Percentiles rank a stretch among this genome's conserved stretches.
Conservation (phyloP, 208 protist species). For the Acanthamoeba lenticulata region DNA sequence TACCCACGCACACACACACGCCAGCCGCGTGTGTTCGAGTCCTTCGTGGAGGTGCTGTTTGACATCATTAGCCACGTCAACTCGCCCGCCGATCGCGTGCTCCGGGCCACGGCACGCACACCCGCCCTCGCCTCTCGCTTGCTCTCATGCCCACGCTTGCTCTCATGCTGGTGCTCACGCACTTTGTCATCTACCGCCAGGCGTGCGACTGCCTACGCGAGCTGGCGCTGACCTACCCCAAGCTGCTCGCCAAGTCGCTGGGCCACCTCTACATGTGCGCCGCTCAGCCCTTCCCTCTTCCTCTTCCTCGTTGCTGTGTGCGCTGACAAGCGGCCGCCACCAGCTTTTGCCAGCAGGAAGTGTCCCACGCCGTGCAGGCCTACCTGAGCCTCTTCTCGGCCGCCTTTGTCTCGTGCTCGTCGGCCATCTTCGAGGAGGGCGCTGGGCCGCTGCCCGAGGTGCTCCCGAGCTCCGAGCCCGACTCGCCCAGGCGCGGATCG, state of each 20-base stretch:
- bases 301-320: not conserved
- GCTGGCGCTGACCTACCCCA: conserved; percentile 43
- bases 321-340: no score
- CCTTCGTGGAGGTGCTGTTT: conserved; percentile 47
- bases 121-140: not conserved
- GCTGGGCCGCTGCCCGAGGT: not conserved
- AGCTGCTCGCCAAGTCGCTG: conserved; percentile 25
- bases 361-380: conserved; percentile 36
- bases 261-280: not conserved
- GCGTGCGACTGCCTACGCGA: conserved; percentile 58
- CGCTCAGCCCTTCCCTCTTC: not conserved
- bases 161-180: not conserved
- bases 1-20: not conserved
- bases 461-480: not conserved
- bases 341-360: conserved; percentile 55
- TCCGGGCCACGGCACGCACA: not conserved
- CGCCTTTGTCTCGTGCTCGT: not conserved
- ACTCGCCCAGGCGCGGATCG: not conserved
- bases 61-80: conserved; percentile 53
- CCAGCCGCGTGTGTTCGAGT: conserved; percentile 34
- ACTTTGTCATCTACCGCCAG: not conserved
- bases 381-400: conserved; percentile 28
- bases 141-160: not conserved
- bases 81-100: conserved; percentile 8
- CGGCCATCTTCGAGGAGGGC: conserved; percentile 20